Conservation (phyloP, 306 rosid genomes). For the Castanospermum australe region DNA sequence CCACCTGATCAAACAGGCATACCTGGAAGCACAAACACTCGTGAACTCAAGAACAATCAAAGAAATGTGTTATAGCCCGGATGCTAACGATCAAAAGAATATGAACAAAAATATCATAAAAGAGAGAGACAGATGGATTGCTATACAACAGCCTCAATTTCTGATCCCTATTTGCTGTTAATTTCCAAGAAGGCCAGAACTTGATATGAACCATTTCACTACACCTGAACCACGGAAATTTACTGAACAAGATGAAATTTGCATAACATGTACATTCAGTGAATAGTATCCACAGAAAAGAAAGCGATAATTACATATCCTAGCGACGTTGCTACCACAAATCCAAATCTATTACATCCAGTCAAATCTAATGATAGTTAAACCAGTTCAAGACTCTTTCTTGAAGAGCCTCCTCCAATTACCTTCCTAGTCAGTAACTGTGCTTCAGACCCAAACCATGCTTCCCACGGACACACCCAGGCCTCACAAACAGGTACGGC, state of each 20-base stretch:
- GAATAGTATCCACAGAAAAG: neutral
- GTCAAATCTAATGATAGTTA: neutral
- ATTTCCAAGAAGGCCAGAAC: no score
- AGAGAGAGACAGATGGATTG: no score
- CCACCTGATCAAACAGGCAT: no score
- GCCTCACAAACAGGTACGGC: constrained; percentile 41
- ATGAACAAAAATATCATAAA: no score
- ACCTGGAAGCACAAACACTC: no score
- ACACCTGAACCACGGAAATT: neutral
- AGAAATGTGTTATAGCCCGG: no score
- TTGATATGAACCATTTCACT: neutral
- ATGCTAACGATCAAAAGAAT: no score
- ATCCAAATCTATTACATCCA: neutral
- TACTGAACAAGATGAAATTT: neutral
- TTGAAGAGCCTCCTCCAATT: neutral
- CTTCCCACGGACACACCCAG: constrained; percentile 70
- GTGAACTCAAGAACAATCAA: no score
- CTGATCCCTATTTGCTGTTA: no score
- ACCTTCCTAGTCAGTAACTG: constrained; percentile 22
- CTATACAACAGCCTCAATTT: no score
- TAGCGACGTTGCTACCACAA: neutral
- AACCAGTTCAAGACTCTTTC: neutral
- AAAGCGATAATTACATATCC: neutral
- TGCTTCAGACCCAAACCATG: constrained; percentile 66
- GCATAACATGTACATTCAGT: neutral